Conservation (phyloP, 371 early-diverging fungal genomes). For the Phascolomyces articulosus region DNA sequence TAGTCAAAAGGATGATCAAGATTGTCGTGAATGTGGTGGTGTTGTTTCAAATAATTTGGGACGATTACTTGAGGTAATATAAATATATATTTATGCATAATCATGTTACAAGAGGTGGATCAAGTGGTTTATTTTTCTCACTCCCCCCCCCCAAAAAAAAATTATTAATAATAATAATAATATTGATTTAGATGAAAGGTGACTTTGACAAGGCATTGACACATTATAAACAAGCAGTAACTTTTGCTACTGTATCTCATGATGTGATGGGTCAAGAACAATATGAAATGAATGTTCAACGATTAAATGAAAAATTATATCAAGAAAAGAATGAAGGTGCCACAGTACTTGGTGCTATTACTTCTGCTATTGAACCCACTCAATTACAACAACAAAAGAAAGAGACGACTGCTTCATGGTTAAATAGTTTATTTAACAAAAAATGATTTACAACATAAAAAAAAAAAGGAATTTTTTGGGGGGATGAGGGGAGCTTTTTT, state of each 20-base stretch:
- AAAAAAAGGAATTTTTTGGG: not conserved
- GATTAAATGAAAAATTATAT: slow-evolving; percentile 29
- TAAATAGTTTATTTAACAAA: slow-evolving; percentile 10
- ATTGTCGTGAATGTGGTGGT: slow-evolving; percentile 57
- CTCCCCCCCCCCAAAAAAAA: too few species aligned
- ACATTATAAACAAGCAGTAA: slow-evolving; percentile 45
- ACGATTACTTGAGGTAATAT: slow-evolving; percentile 41
- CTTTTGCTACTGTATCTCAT: slow-evolving; percentile 31
- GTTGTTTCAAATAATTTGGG: slow-evolving; percentile 54
- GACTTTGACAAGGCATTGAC: slow-evolving; percentile 41
- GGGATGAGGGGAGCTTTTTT: too few species aligned
- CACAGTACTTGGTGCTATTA: slow-evolving; percentile 7
- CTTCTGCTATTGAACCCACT: slow-evolving; percentile 3
- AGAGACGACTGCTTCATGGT: slow-evolving; percentile 4
- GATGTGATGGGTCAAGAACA: slow-evolving; percentile 30
- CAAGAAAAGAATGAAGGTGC: slow-evolving; percentile 10
- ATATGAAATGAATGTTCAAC: slow-evolving; percentile 33
- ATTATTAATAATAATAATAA: too few species aligned
- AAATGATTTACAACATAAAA: slow-evolving; percentile 6
- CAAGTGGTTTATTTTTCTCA: too few species aligned
- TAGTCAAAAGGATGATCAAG: slow-evolving; percentile 20
- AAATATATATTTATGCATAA: not conserved
- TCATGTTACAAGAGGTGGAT: too few species aligned
- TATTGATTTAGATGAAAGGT: slow-evolving; percentile 27
- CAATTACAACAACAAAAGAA: slow-evolving; percentile 13